Percentiles rank a stretch among this genome's conserved stretches.
These are phyloP conservation scores for Pseudogymnoascus pannorum DNA, from an alignment of 2,329 filamentous ascomycete genomes.

Conservation along the genomic window DNA sequence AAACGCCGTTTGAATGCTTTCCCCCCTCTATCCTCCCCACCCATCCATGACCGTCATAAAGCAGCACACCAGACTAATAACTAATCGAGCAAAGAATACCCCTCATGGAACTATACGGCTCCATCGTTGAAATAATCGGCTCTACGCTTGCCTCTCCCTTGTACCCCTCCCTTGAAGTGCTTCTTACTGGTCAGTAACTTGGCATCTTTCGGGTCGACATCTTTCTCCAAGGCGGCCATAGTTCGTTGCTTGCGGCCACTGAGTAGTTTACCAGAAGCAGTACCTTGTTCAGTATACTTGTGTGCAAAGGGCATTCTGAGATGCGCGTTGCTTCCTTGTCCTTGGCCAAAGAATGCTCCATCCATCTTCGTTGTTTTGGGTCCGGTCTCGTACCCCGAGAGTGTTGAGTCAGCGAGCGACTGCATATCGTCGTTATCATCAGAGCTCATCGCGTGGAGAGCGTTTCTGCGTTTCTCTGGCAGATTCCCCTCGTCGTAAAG, in stretches of 20 bases:
- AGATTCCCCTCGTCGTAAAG: constrained; percentile 80
- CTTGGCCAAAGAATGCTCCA: constrained; percentile 76
- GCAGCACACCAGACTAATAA: neutral
- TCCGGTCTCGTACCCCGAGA: constrained; percentile 50
- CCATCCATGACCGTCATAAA: neutral
- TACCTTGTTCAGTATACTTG: constrained; percentile 79
- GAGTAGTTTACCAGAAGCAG: constrained; percentile 56
- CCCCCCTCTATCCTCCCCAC: neutral
- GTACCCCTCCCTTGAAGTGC: constrained; percentile 79
- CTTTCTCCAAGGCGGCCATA: constrained; percentile 76
- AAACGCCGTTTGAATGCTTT: neutral
- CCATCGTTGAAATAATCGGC: constrained; percentile 31
- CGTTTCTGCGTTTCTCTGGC: constrained; percentile 69
- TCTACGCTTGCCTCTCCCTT: constrained; percentile 41
- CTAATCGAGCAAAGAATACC: constrained; percentile 4
- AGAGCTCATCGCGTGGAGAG: constrained; percentile 41
- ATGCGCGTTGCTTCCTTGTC: constrained; percentile 55
- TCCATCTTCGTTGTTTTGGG: constrained; percentile 72
- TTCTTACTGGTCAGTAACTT: constrained; percentile 67
- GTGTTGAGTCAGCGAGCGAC: constrained; percentile 40
- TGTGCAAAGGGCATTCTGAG: constrained; percentile 78
- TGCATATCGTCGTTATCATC: constrained; percentile 29
- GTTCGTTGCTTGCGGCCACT: constrained; percentile 76
- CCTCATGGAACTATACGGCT: constrained; percentile 5
- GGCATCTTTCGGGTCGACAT: constrained; percentile 74